Evolutionary conservation across 1,284 basidiomycete genomes (phyloP), one percentile per base, ranked within the genome.

Genomic region (Cryptococcus sp.): DNA sequence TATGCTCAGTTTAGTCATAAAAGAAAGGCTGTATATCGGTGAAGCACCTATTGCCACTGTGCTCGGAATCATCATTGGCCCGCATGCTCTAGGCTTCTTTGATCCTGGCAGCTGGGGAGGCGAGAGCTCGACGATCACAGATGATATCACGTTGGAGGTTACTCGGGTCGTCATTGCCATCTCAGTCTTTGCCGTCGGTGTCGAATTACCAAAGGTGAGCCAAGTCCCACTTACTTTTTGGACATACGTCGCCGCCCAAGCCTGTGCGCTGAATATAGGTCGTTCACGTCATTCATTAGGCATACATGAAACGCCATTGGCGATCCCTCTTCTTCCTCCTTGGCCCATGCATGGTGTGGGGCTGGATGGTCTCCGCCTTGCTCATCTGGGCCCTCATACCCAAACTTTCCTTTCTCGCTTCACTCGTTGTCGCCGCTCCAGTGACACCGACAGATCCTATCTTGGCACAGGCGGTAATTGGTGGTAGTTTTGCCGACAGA

Each of bases 401-500:
- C 0, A 85, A 86, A 2, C 85, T 96, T 70, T 86, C 85, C 67
- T 95, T 95, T 80, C 83, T 95, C 43, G 89, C 90, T 4, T 85
- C 87, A 49, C 83, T 98, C 63, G 91, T 90, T 51, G 86, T 98
- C 54, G 93, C 91, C 17, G 93, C 95, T 0, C 95, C 92, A 75
- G 85, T 97, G 25, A 97, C 95, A 0, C 96, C 95, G 0, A 98
- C 96, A 11, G 96, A 99, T 78, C 95, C 95, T 23, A 81, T 80
- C 59, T 71, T 81, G 61, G 79, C 81, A 0, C 81, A 82, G 52
- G 80, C 80, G 25, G 78, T 99, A 55, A 89, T 99, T 15, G 95
- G 96, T 72, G 95, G 96, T 53, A 95, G 93, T 78, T 99, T 95
- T 80, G 95, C 95, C 2, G 91, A 99, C 76, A 96, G 97, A 74